Evolutionary conservation across 1,284 basidiomycete species (phyloP), one percentile per base, ranked within the genome.

Genomic region (Ceratobasidium sp.): DNA sequence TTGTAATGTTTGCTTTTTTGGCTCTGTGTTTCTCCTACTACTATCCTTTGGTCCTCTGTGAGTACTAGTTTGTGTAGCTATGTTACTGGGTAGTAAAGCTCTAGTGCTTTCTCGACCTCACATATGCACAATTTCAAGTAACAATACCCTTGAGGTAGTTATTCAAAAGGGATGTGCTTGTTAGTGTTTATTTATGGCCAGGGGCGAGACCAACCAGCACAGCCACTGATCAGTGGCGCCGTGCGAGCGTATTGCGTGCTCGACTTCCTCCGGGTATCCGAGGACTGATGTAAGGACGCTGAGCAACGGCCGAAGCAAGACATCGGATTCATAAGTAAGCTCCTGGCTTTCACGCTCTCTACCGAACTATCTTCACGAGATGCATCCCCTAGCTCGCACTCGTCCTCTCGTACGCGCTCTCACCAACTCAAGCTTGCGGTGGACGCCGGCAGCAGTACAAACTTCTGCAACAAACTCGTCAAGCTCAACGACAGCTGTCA

Each of bases 221-320:
- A 70, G 68, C 68, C 68, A 70, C 68, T 70, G 54, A 56, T 56
- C 42, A 40, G 23, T 56, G 9, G 46, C 4, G n/a, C 62, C 62
- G 62, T 65, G 62, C 62, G 62, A 65, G 33, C 26, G 62, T 23
- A 73, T 73, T 59, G 70, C 70, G 70, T 73, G 70, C 70, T 73
- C 57, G 44, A 61, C 70, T 50, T n/a, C 20, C 70, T 50, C 70
- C 46, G 42, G 62, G 10, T 62, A 48, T 17, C 46, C 46, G 46
- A 48, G 46, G 46, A 48, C 46, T 48, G 56, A 71, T 52, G 50
- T 52, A 54, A 57, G 52, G 59, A 26, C 20, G 50, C 67, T 54
- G 48, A 57, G n/a, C 50, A 70, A 70, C 48, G 46, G 46, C 33
- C 48, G 66, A 68, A 23, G 67, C 52, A 56, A 69, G 13, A 6